Conservation (phyloP, 1,284 basidiomycete genomes). For the Sutorius eximius region DNA sequence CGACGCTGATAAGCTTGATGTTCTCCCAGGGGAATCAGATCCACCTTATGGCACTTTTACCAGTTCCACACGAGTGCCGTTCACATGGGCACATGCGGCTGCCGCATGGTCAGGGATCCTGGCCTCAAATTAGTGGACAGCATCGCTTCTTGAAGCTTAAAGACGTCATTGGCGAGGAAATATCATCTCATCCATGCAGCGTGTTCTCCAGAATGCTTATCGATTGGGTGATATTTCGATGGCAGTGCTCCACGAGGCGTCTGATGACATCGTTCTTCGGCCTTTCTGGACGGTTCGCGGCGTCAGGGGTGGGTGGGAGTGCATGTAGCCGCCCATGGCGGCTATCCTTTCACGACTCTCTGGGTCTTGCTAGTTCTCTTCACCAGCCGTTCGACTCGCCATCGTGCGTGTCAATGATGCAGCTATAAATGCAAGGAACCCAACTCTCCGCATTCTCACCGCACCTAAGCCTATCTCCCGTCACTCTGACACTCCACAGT, state of each 20-base stretch:
- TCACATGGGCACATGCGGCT: slow-evolving; percentile 11
- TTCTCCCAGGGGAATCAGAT: not conserved
- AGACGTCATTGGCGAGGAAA: slow-evolving; percentile 5
- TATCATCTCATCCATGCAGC: slow-evolving; percentile 13
- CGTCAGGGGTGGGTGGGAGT: not conserved
- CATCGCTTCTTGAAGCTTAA: slow-evolving; percentile 10
- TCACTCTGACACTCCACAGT: slow-evolving; percentile 1
- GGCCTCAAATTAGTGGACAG: not conserved
- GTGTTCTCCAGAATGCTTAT: slow-evolving; percentile 9
- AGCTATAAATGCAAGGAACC: slow-evolving; percentile 23
- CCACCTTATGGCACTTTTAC: not conserved
- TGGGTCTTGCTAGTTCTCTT: not conserved
- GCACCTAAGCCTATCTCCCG: not conserved
- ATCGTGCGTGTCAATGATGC: not conserved
- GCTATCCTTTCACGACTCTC: not conserved
- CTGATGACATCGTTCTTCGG: not conserved
- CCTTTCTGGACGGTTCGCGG: slow-evolving; percentile 4
- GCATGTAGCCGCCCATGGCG: slow-evolving; percentile 18
- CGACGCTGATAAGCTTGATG: slow-evolving; percentile 9
- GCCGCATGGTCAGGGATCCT: slow-evolving; percentile 20
- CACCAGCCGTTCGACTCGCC: not conserved
- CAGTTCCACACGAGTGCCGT: not conserved
- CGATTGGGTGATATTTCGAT: slow-evolving; percentile 15
- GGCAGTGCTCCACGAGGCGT: slow-evolving; percentile 2
- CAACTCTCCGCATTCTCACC: not conserved